phyloP scores from a whole-genome alignment of 2,329 filamentous ascomycete species.

The Paecilomyces fulvus region DNA sequence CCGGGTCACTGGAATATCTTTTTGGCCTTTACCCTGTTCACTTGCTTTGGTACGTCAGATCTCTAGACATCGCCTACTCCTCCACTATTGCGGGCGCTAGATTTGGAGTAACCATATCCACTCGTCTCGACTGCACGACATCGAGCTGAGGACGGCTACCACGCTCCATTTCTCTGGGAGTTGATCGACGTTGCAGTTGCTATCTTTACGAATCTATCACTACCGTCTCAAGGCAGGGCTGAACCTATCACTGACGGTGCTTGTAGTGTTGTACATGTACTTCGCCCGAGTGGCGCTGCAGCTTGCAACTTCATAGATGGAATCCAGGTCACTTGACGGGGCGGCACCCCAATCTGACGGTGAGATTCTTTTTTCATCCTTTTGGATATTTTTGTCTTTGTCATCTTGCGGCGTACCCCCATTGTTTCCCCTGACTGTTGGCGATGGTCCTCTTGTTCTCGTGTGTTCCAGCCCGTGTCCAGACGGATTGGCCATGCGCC shows the following conservation, averaged over 20 bases:
- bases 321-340: conserved; percentile 2
- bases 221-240: not conserved
- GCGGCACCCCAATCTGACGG: conserved; percentile 1
- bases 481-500: not conserved
- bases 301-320: not conserved
- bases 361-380: not conserved
- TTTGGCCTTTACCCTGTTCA: not conserved
- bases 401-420: not conserved
- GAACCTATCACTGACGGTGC: not conserved
- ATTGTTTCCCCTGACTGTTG: not conserved
- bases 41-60: not conserved
- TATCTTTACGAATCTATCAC: not conserved
- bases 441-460: not conserved
- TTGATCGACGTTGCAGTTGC: not conserved
- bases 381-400: not conserved
- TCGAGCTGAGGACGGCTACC: not conserved
- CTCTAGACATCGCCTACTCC: not conserved
- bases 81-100: not conserved
- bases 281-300: not conserved
- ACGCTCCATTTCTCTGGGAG: not conserved
- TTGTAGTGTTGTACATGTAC: not conserved
- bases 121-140: not conserved
- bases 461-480: not conserved
- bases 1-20: not conserved
- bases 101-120: not conserved